Evolutionary conservation across 129 eudicot species (phyloP).

Genomic region (Helichrysum umbraculigerum): DNA sequence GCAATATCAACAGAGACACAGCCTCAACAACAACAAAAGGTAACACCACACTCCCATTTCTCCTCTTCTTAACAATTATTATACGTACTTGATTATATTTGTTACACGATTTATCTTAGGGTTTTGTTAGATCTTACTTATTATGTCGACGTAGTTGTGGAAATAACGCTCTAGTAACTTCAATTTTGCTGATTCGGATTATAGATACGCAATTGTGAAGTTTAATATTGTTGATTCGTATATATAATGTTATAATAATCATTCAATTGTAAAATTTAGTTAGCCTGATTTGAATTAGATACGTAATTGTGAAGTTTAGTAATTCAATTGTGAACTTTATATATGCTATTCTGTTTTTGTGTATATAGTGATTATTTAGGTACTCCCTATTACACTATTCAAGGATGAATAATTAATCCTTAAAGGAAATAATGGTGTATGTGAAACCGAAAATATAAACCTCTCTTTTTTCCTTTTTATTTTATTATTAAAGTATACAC

Average conservation of each 20-base stretch:
- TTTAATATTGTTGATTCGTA: not conserved
- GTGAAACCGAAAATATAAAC: not conserved
- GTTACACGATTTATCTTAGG: not conserved
- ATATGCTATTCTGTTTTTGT: not conserved
- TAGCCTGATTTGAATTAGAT: not conserved
- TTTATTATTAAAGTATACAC: not conserved
- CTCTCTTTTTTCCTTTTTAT: not conserved
- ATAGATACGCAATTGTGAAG: not conserved
- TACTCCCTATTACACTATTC: too few relatives aligned
- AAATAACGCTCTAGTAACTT: not conserved
- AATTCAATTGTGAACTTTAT: not conserved
- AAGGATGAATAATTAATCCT: not conserved
- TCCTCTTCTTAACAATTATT: not conserved
- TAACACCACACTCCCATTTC: not conserved
- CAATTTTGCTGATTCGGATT: too few relatives aligned
- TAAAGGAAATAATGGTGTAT: not conserved
- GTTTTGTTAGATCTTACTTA: not conserved
- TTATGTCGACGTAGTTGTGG: not conserved
- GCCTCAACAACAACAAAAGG: conserved; percentile 40
- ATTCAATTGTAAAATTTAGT: not conserved
- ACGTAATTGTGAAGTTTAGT: not conserved
- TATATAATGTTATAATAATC: not conserved
- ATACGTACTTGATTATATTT: not conserved
- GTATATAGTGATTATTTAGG: too few relatives aligned
- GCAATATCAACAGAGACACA: conserved; percentile 49